Conservation (phyloP, 202 grass and related monocot species). For the Brachypodium distachyon region DNA sequence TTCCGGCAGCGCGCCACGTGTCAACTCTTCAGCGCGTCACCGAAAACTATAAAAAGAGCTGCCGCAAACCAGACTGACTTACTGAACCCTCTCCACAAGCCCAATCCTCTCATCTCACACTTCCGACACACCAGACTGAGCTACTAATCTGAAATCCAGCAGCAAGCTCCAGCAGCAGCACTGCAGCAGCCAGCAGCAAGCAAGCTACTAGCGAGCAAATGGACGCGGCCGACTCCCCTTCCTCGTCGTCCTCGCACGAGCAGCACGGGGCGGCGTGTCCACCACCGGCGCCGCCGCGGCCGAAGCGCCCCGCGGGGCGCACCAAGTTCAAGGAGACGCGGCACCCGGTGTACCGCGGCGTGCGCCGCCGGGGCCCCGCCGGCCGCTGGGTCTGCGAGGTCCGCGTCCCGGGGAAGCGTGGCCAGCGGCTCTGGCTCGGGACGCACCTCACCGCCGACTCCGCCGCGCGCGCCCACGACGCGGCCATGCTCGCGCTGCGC, state of each 20-base stretch:
- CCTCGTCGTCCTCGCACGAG: slow-evolving; percentile 16
- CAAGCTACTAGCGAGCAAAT: neutral
- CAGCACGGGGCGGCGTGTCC: slow-evolving; percentile 37
- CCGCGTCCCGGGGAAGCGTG: slow-evolving; percentile 47
- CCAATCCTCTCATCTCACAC: no score
- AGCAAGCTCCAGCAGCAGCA: no score
- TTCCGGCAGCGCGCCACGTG: no score
- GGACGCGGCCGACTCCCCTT: neutral
- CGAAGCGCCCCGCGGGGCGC: slow-evolving; percentile 61
- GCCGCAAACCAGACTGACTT: no score
- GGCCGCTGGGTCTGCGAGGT: slow-evolving; percentile 86
- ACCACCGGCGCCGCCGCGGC: slow-evolving; percentile 31
- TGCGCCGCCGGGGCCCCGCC: slow-evolving; percentile 38
- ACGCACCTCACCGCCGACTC: slow-evolving; percentile 54
- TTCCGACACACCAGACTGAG: no score
- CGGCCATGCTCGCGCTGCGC: slow-evolving; percentile 37
- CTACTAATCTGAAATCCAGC: no score
- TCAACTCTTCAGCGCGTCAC: no score
- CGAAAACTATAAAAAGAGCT: no score
- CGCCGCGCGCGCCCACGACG: slow-evolving; percentile 77
- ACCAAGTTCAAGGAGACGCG: slow-evolving; percentile 85
- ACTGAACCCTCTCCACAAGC: no score
- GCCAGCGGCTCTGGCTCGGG: slow-evolving; percentile 57
- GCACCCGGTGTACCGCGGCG: slow-evolving; percentile 71
- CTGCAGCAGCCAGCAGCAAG: no score